phyloP scores from a whole-genome alignment of 352 stramenopile genomes.

The Phytophthora pseudosyringae region DNA sequence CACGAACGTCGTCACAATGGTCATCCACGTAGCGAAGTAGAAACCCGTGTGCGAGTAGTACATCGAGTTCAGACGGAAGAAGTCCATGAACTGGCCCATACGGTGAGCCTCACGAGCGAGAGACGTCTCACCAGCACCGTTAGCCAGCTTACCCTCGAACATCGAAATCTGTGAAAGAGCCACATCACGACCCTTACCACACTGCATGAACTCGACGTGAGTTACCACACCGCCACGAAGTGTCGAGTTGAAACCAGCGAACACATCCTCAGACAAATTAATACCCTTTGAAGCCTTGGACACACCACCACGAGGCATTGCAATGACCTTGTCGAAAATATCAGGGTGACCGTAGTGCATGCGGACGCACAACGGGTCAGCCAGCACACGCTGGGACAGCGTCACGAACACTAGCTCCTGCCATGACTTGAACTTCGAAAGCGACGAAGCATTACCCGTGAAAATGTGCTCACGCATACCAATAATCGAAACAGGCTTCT shows the following conservation, averaged over 20 bases:
- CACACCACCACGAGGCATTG: constrained; percentile 71
- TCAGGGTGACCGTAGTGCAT: constrained; percentile 88
- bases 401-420: constrained; percentile 86
- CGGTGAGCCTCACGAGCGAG: constrained; percentile 76
- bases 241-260: constrained; percentile 77
- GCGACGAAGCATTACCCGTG: constrained; percentile 75
- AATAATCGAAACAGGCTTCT: constrained; percentile 80
- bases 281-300: constrained; percentile 84
- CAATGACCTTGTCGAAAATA: constrained; percentile 84
- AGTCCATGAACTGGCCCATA: constrained; percentile 85
- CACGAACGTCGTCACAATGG: constrained; percentile 81
- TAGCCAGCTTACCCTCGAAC: constrained; percentile 83
- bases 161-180: constrained; percentile 82
- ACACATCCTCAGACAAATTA: constrained; percentile 86
- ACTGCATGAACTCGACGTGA: constrained; percentile 85
- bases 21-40: constrained; percentile 86
- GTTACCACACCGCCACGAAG: constrained; percentile 72
- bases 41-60: constrained; percentile 88
- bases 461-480: constrained; percentile 89
- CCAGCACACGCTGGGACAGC: constrained; percentile 76
- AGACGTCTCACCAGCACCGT: constrained; percentile 75
- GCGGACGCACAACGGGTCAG: constrained; percentile 74
- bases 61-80: constrained; percentile 86
- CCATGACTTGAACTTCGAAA: constrained; percentile 85
- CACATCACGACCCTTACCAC: constrained; percentile 82